These are phyloP conservation scores for Fistulina hepatica DNA, from an alignment of 1,284 basidiomycete genomes.

Conservation along the genomic window DNA sequence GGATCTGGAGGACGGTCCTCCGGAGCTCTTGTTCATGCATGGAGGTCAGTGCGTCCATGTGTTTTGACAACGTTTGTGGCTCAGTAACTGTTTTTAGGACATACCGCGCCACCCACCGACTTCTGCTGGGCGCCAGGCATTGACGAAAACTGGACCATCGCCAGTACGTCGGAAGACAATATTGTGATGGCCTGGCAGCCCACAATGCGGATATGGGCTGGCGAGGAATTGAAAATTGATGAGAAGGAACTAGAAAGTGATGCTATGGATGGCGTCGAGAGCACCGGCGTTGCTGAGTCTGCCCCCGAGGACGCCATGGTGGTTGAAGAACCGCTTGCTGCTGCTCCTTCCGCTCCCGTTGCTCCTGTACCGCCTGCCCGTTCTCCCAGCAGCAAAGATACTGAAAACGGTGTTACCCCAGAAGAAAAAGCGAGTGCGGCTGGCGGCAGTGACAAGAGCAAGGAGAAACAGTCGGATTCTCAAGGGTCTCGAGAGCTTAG, in stretches of 20 bases:
- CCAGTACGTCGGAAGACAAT: slow-evolving; percentile 78
- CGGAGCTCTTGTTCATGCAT: slow-evolving; percentile 88
- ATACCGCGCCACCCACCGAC: slow-evolving; percentile 72
- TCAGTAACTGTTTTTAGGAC: slow-evolving; percentile 34
- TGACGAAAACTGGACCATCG: slow-evolving; percentile 66
- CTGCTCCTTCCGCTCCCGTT: no score
- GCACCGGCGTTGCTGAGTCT: slow-evolving; percentile 18
- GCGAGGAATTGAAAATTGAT: slow-evolving; percentile 68
- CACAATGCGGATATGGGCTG: slow-evolving; percentile 78
- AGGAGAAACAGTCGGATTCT: slow-evolving; percentile 16
- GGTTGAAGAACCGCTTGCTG: slow-evolving; percentile 14
- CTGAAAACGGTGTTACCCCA: no score
- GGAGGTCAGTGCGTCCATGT: slow-evolving; percentile 46
- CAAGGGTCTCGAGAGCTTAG: no score
- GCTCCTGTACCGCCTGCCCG: no score
- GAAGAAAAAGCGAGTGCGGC: no score
- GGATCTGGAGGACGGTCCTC: slow-evolving; percentile 95
- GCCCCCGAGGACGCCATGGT: slow-evolving; percentile 8
- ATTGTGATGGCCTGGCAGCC: slow-evolving; percentile 85
- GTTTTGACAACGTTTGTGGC: slow-evolving; percentile 3
- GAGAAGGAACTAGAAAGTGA: slow-evolving; percentile 69
- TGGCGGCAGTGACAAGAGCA: slow-evolving; percentile 20
- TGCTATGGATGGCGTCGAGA: slow-evolving; percentile 65
- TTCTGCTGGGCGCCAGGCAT: slow-evolving; percentile 77
- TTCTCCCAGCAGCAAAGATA: no score